These are phyloP conservation scores for Clarireedia hainanense DNA, from an alignment of 2,329 filamentous ascomycete species.

Conservation along the genomic window DNA sequence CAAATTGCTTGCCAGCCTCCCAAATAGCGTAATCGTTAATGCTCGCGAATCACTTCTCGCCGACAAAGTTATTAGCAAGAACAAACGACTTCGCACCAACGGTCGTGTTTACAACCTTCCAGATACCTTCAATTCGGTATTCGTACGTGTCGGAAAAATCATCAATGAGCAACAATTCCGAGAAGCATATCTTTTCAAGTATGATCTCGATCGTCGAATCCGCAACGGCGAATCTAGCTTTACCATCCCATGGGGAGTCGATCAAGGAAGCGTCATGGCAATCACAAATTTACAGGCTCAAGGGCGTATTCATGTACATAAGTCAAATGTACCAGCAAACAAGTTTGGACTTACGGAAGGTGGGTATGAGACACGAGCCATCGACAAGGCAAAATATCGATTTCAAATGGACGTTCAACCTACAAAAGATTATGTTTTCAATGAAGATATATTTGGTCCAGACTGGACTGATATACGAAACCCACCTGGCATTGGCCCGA, in stretches of 20 bases:
- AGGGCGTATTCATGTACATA: slow-evolving; percentile 46
- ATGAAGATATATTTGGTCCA: slow-evolving; percentile 35
- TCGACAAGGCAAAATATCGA: slow-evolving; percentile 56
- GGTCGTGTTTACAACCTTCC: slow-evolving; percentile 45
- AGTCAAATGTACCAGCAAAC: slow-evolving; percentile 49
- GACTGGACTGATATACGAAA: slow-evolving; percentile 33
- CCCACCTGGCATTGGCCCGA: slow-evolving; percentile 34
- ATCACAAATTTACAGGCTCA: slow-evolving; percentile 56
- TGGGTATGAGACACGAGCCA: slow-evolving; percentile 63
- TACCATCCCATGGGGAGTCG: slow-evolving; percentile 30
- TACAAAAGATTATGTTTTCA: slow-evolving; percentile 49
- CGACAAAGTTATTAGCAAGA: slow-evolving; percentile 42
- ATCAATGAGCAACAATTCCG: slow-evolving; percentile 47
- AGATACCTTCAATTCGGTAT: slow-evolving; percentile 28
- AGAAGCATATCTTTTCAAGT: slow-evolving; percentile 53
- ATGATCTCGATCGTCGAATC: slow-evolving; percentile 46
- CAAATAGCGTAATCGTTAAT: slow-evolving; percentile 10
- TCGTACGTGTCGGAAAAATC: slow-evolving; percentile 47
- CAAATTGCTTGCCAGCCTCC: slow-evolving; percentile 35
- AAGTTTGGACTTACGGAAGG: slow-evolving; percentile 64
- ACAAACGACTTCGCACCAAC: slow-evolving; percentile 49
- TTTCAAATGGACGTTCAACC: slow-evolving; percentile 55
- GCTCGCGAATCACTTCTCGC: slow-evolving; percentile 19
- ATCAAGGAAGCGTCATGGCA: slow-evolving; percentile 60
- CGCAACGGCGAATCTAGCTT: slow-evolving; percentile 23